A percentile compares a stretch with the other conserved stretches of the same genome.
These are phyloP conservation scores for Auriscalpium orientale DNA, from an alignment of 768 basidiomycete genomes.

Conservation along the genomic window DNA sequence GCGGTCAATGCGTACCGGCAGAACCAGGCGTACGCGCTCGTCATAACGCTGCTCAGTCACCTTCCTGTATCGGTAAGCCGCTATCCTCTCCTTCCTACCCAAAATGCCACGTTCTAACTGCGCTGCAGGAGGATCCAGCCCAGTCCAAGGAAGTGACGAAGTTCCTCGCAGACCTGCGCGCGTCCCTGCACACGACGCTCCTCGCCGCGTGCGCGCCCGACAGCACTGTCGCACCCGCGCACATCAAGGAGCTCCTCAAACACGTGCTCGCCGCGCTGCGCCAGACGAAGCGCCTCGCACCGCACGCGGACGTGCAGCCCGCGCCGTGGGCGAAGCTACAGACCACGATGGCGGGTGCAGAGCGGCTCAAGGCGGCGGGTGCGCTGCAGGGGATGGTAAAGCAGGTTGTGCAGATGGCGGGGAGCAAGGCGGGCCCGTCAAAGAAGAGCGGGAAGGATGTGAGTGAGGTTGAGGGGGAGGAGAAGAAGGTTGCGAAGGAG, in stretches of 20 bases:
- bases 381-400: slow-evolving; percentile 57
- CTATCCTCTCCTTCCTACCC: no score
- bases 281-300: slow-evolving; percentile 45
- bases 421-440: background rate
- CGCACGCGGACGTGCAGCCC: slow-evolving; percentile 41
- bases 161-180: slow-evolving; percentile 46
- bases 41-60: slow-evolving; percentile 56
- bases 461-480: slow-evolving; percentile 2
- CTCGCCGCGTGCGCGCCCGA: slow-evolving; percentile 39
- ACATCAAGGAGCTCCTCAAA: slow-evolving; percentile 77
- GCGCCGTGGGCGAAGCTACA: slow-evolving; percentile 46
- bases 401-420: slow-evolving; percentile 40
- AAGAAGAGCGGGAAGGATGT: slow-evolving; percentile 12
- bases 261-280: slow-evolving; percentile 57
- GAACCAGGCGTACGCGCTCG: slow-evolving; percentile 64
- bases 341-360: slow-evolving; percentile 37
- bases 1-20: slow-evolving; percentile 74
- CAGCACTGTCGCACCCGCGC: slow-evolving; percentile 44
- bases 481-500: slow-evolving; percentile 10
- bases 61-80: slow-evolving; percentile 16
- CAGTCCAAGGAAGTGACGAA: slow-evolving; percentile 30
- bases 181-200: slow-evolving; percentile 41
- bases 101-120: background rate
- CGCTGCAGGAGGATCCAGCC: slow-evolving; percentile 26
- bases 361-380: slow-evolving; percentile 56